These are phyloP conservation scores for Coemansia sp. DNA, from an alignment of 371 early-diverging fungal genomes.

Conservation along the genomic window DNA sequence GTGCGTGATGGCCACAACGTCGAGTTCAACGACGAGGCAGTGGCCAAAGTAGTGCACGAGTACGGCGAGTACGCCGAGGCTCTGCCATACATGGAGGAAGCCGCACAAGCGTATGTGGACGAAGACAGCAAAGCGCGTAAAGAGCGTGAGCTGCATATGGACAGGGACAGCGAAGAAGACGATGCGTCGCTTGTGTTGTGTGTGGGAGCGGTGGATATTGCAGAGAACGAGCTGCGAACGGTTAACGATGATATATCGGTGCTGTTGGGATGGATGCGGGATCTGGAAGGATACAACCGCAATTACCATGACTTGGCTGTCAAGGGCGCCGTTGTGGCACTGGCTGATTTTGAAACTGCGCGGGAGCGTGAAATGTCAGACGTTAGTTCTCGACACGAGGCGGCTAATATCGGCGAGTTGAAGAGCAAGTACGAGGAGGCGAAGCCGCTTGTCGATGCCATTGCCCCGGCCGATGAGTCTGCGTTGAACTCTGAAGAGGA, in stretches of 20 bases:
- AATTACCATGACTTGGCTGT: constrained; percentile 84
- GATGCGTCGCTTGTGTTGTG: constrained; percentile 17
- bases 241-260: constrained; percentile 11
- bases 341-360: constrained; percentile 26
- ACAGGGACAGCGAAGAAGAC: constrained; percentile 29
- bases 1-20: constrained; percentile 73
- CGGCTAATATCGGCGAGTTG: background rate
- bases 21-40: constrained; percentile 77
- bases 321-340: constrained; percentile 62
- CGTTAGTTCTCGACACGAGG: background rate
- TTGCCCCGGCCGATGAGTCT: background rate
- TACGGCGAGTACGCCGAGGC: constrained; percentile 61
- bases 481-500: background rate
- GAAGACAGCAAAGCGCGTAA: constrained; percentile 17
- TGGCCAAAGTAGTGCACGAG: constrained; percentile 62
- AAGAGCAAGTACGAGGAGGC: background rate
- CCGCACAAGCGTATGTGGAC: constrained; percentile 27
- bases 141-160: constrained; percentile 19
- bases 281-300: constrained; percentile 70
- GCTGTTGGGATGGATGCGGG: constrained; percentile 47
- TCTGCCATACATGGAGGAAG: constrained; percentile 32
- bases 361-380: constrained; percentile 11
- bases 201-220: constrained; percentile 9
- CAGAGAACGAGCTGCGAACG: constrained; percentile 19
- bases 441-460: background rate